A percentile compares a stretch with the other conserved stretches of the same genome.
Conservation (phyloP, 2,329 filamentous ascomycete genomes). For the Neurospora sp. region DNA sequence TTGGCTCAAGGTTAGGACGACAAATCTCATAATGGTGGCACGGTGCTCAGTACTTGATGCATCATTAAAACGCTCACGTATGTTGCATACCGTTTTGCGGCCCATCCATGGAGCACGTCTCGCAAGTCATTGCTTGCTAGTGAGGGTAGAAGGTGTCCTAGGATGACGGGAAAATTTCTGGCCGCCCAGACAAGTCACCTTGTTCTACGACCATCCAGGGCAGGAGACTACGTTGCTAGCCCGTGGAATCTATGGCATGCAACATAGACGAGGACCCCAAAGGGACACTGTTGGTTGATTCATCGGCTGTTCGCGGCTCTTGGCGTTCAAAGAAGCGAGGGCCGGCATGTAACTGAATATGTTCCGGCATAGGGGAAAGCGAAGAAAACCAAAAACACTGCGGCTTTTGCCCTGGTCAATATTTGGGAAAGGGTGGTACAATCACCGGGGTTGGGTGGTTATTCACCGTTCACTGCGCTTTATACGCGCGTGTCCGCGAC, state of each 20-base stretch:
- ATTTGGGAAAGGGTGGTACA: not conserved
- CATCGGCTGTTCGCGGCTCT: not conserved
- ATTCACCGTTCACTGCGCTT: not conserved
- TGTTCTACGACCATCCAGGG: not conserved
- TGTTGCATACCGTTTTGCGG: not conserved
- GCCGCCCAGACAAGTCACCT: not conserved
- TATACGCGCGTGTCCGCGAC: not conserved
- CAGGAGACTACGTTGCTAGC: not conserved
- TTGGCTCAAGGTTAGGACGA: not conserved
- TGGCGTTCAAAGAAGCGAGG: not conserved
- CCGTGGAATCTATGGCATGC: not conserved
- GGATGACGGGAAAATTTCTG: not conserved
- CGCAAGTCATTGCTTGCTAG: not conserved
- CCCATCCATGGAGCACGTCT: not conserved
- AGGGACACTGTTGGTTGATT: not conserved
- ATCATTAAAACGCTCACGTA: not conserved
- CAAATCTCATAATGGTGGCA: not conserved
- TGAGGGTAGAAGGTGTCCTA: not conserved
- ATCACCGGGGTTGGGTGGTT: not conserved
- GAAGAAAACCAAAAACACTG: not conserved
- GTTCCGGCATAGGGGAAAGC: not conserved
- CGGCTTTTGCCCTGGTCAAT: not conserved
- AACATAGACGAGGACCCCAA: not conserved
- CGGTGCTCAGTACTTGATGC: not conserved
- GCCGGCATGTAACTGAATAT: not conserved